phyloP scores from a whole-genome alignment of 2,329 filamentous ascomycete species.

The Bretziella fagacearum region DNA sequence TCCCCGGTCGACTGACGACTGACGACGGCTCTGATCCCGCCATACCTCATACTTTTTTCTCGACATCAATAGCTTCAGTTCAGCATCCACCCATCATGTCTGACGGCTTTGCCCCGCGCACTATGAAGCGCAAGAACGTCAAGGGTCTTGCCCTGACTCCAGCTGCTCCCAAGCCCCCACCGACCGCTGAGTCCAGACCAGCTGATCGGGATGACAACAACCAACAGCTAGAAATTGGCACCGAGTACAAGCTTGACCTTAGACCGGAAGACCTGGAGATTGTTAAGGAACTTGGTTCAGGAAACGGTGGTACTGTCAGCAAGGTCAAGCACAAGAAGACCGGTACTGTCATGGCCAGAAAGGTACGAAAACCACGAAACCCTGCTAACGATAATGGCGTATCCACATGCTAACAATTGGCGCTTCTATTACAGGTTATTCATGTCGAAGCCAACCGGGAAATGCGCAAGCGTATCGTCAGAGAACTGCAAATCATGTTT shows the following conservation, averaged over 20 bases:
- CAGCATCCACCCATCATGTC: conserved; percentile 30
- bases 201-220: conserved; percentile 40
- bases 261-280: conserved; percentile 83
- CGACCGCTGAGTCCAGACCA: conserved; percentile 56
- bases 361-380: conserved; percentile 39
- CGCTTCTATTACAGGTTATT: conserved; percentile 51
- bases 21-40: too few relatives aligned
- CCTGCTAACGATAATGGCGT: background rate
- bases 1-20: background rate
- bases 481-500: conserved; percentile 96
- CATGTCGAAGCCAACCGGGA: conserved; percentile 97
- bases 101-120: conserved; percentile 48
- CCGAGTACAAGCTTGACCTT: conserved; percentile 89
- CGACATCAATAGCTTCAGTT: background rate
- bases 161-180: conserved; percentile 52
- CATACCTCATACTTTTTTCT: too few relatives aligned
- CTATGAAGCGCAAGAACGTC: conserved; percentile 98
- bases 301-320: conserved; percentile 95
- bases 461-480: conserved; percentile 88
- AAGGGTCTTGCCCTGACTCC: conserved; percentile 84
- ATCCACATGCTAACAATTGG: background rate
- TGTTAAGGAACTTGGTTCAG: conserved; percentile 83
- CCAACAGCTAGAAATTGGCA: conserved; percentile 73
- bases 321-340: conserved; percentile 93
- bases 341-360: conserved; percentile 92